Evolutionary conservation across 495 filamentous ascomycete genomes (phyloP).

Genomic region (Xylaria venustula): DNA sequence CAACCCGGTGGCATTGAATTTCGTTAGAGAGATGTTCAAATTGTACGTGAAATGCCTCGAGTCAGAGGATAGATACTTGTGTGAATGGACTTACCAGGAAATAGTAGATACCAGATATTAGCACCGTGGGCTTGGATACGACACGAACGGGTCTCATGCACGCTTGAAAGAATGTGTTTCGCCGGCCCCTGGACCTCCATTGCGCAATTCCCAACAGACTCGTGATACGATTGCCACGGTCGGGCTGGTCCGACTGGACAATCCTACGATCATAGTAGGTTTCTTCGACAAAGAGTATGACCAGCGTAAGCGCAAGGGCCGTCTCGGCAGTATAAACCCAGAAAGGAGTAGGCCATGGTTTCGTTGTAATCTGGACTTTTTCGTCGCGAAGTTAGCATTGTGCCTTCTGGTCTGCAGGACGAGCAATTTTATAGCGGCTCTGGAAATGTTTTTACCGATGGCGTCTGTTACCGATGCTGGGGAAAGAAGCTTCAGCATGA

Average conservation of each 20-base stretch:
- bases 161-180: conserved; percentile 47
- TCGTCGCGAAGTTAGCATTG: background rate
- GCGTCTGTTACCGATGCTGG: no score
- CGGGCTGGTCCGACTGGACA: conserved; percentile 42
- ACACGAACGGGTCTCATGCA: conserved; percentile 44
- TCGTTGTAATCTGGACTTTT: conserved; percentile 31
- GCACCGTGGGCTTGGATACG: conserved; percentile 51
- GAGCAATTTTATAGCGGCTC: background rate
- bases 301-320: conserved; percentile 45
- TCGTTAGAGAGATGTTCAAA: background rate
- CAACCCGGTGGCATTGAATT: background rate
- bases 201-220: conserved; percentile 50
- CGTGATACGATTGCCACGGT: conserved; percentile 36
- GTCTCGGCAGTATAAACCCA: conserved; percentile 53
- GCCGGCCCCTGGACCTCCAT: conserved; percentile 36
- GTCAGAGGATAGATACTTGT: background rate
- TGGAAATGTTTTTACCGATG: background rate
- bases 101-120: conserved; percentile 54
- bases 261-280: conserved; percentile 58
- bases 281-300: conserved; percentile 56
- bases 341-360: conserved; percentile 54
- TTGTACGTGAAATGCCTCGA: background rate
- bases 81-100: conserved; percentile 32
- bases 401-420: background rate
- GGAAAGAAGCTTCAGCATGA: conserved; percentile 42